These are phyloP conservation scores for Cladosporium phlei DNA, from an alignment of 2,329 filamentous ascomycete genomes.

Conservation along the genomic window DNA sequence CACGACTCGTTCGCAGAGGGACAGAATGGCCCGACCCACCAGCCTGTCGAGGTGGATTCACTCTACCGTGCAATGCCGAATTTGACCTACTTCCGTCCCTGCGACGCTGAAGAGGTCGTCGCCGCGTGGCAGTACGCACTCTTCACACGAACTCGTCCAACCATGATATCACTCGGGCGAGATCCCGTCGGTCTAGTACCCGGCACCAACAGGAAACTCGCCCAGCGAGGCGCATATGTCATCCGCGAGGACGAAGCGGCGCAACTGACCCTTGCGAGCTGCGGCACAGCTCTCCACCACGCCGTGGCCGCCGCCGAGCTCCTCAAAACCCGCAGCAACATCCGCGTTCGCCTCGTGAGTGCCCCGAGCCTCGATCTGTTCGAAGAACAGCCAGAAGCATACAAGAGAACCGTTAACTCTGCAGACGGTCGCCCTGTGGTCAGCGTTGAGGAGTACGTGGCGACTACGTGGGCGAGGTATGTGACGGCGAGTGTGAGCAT, in stretches of 20 bases:
- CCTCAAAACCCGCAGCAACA: too few relatives aligned
- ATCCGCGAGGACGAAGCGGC: slow-evolving; percentile 35
- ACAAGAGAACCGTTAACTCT: too few relatives aligned
- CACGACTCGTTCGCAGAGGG: slow-evolving; percentile 36
- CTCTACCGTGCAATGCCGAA: slow-evolving; percentile 37
- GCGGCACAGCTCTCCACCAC: slow-evolving; percentile 47
- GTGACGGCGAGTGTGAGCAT: too few relatives aligned
- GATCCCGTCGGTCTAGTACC: slow-evolving; percentile 37
- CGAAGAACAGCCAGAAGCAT: too few relatives aligned
- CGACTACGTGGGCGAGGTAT: too few relatives aligned
- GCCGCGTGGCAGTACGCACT: slow-evolving; percentile 41
- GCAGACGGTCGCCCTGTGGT: too few relatives aligned
- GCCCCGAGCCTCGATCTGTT: too few relatives aligned
- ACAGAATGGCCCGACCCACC: slow-evolving; percentile 36
- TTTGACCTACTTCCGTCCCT: slow-evolving; percentile 34
- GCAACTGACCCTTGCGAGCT: slow-evolving; percentile 45
- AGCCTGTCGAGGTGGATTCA: slow-evolving; percentile 34
- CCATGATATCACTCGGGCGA: slow-evolving; percentile 42
- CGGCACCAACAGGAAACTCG: slow-evolving; percentile 34
- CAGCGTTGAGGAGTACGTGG: too few relatives aligned
- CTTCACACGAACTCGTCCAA: slow-evolving; percentile 34
- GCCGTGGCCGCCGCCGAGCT: slow-evolving; percentile 40
- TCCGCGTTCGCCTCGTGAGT: too few relatives aligned
- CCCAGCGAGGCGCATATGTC: slow-evolving; percentile 40
- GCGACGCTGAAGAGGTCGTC: slow-evolving; percentile 34